Base-by-base conservation (phyloP, 805 yeast species). In the Zygosaccharomyces lentus region DNA sequence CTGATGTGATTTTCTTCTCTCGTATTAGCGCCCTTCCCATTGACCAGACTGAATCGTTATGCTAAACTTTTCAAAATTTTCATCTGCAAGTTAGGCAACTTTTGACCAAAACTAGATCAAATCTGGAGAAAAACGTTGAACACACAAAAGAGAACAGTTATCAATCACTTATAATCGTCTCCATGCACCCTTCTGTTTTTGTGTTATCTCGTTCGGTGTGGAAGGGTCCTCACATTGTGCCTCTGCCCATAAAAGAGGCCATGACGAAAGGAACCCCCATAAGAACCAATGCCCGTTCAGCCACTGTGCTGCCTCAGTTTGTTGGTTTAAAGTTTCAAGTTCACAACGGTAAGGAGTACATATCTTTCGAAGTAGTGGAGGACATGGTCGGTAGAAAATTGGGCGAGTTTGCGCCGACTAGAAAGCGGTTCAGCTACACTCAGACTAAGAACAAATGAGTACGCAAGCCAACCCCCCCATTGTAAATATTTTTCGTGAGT, bases 351-450 rank as follows among this genome's bases (percentile, higher is more conserved):
- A 87, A 84, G 62, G 95, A 88, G 56, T 93, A 90, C 62, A 95
- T 89, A 32, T 87, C 88, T 42, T 76, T 93, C 43, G 87, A 83
- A 54, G 78, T 93, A 24, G 79, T 84, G 7, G 97, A 93, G 63
- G 93, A 93, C 57, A 93, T 93, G 99, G 96, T 93, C 49, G 99
- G 99, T 15, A 78, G 82, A 55, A 93, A 91, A 64, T 71, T 93
- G 46, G 99, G 99, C 1, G 97, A 91, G 66, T 93, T 87, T 72
- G 96, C 95, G 1, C 87, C 90, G 45, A 93, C 99, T 1, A 79
- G 98, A 69, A 87, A 87, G 77, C 80, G 84, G 64, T 87, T 87
- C 68, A 80, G 78, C 52, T 89, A 86, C 70, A 85, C 89, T 43
- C 85, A 77, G 66, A 80, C 89, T 27, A 84, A 84, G 74, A 84